Conservation (phyloP, 495 filamentous ascomycete species). For the Geopyxis carbonaria region DNA sequence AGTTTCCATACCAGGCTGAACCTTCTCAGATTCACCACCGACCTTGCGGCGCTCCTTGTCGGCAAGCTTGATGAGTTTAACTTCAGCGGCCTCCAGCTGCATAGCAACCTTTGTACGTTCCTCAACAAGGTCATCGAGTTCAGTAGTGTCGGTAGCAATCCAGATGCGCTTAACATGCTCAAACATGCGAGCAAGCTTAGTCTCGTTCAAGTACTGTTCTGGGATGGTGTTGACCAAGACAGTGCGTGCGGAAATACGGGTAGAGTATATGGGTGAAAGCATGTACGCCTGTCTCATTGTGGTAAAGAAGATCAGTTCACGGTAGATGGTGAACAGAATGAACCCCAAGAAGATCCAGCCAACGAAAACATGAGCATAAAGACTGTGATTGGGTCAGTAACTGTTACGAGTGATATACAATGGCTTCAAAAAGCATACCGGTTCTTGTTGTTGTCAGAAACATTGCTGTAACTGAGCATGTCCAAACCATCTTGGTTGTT, state of each 20-base stretch:
- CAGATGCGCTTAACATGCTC: constrained; percentile 67
- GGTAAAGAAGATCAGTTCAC: constrained; percentile 87
- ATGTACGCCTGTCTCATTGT: constrained; percentile 91
- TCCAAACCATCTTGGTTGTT: constrained; percentile 49
- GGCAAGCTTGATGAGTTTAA: constrained; percentile 66
- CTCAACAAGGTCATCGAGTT: constrained; percentile 70
- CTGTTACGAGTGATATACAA: constrained; percentile 8
- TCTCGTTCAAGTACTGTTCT: constrained; percentile 49
- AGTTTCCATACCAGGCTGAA: constrained; percentile 30
- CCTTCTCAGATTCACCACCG: constrained; percentile 30
- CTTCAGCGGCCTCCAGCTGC: constrained; percentile 79
- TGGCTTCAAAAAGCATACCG: constrained; percentile 36
- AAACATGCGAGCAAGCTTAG: constrained; percentile 61
- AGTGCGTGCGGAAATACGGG: constrained; percentile 81
- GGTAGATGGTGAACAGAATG: constrained; percentile 72
- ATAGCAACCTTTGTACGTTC: constrained; percentile 68
- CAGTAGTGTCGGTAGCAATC: constrained; percentile 62
- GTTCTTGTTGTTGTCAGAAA: constrained; percentile 34
- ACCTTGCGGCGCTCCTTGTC: constrained; percentile 64
- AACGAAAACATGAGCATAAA: constrained; percentile 61
- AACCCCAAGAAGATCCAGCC: constrained; percentile 69
- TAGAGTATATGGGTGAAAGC: constrained; percentile 70
- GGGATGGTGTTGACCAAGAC: constrained; percentile 86
- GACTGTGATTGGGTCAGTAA: constrained; percentile 11
- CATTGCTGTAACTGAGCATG: constrained; percentile 60